Conservation (phyloP, 345 rosid species). For the Firmiana major region DNA sequence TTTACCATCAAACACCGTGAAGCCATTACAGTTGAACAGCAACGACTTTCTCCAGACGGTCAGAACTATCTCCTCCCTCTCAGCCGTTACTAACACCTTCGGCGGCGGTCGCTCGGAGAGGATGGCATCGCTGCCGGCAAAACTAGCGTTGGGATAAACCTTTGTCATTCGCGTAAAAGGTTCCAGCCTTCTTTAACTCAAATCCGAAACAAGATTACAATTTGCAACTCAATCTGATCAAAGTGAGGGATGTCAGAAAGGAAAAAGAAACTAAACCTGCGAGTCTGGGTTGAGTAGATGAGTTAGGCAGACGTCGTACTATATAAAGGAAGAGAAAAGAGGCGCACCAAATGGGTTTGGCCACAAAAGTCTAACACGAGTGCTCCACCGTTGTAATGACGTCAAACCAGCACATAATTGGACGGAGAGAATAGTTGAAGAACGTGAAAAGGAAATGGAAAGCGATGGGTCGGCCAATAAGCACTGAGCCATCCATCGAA, state of each 20-base stretch:
- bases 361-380: not conserved
- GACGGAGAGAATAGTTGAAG: not conserved
- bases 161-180: conserved; percentile 50
- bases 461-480: not conserved
- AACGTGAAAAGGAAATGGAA: not conserved
- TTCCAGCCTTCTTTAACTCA: conserved; percentile 15
- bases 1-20: conserved; percentile 68
- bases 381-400: not conserved
- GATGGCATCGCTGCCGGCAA: conserved; percentile 3
- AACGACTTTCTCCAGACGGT: conserved; percentile 96
- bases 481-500: not conserved
- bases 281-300: not conserved
- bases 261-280: not conserved
- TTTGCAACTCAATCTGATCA: not conserved
- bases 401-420: not conserved
- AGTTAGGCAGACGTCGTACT: not conserved
- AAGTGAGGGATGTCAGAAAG: not conserved
- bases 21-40: conserved; percentile 93
- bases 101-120: not conserved
- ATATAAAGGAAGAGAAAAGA: not conserved
- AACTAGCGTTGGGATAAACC: conserved; percentile 57
- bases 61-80: conserved; percentile 24
- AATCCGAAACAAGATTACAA: not conserved
- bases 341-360: not conserved
- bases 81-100: conserved; percentile 2